Conservation (phyloP, 2,329 filamentous ascomycete genomes). For the Neofusicoccum sp. region DNA sequence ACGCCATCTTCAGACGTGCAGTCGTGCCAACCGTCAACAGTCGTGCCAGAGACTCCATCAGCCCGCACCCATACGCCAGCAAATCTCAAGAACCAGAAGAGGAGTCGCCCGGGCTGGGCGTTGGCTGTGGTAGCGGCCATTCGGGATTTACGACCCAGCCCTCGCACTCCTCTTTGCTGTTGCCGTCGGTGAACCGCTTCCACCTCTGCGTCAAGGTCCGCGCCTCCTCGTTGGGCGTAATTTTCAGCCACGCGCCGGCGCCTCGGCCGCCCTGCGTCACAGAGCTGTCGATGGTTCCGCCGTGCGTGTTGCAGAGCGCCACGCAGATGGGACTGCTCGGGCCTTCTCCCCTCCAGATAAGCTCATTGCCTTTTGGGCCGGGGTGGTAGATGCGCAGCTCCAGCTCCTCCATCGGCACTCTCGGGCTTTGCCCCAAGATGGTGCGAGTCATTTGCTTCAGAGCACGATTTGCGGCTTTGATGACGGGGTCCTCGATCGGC, state of each 20-base stretch:
- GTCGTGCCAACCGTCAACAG: background rate
- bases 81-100: background rate
- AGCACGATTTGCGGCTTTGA: conserved; percentile 25
- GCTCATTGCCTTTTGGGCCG: conserved; percentile 35
- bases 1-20: background rate
- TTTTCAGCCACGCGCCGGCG: conserved; percentile 32
- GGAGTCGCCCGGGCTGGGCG: background rate
- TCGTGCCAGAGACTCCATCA: background rate
- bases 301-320: conserved; percentile 34
- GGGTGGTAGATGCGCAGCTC: conserved; percentile 43
- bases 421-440: conserved; percentile 22
- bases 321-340: conserved; percentile 8
- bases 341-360: conserved; percentile 38
- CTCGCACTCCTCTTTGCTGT: conserved; percentile 7
- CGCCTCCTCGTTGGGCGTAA: conserved; percentile 19
- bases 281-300: conserved; percentile 38
- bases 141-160: conserved; percentile 9
- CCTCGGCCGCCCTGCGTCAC: conserved; percentile 32
- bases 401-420: conserved; percentile 29
- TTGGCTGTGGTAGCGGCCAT: conserved; percentile 3
- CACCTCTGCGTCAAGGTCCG: conserved; percentile 14
- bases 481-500: conserved; percentile 21
- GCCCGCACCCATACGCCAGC: background rate
- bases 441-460: conserved; percentile 34
- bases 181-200: conserved; percentile 11